Evolutionary conservation across 371 early-diverging fungal genomes (phyloP), one percentile per base, ranked within the genome.

Genomic region (Dinochytrium kinnereticum): DNA sequence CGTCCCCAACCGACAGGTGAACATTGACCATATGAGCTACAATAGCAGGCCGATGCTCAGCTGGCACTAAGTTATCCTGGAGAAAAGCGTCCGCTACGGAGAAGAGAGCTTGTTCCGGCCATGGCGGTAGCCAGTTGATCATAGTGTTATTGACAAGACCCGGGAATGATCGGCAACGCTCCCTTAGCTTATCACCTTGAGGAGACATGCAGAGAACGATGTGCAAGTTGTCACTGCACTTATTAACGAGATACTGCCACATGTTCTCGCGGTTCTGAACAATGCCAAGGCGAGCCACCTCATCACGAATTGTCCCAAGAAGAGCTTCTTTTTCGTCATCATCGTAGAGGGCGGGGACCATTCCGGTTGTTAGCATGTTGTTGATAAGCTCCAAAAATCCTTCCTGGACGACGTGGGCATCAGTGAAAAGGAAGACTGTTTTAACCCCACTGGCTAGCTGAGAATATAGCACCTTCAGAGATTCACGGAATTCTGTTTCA

Each of bases 91-190:
- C 82, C 19, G 89, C 87, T 7, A 88, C 89, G 0, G 89, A 84
- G 28, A 81, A 84, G 51, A 88, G 78, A 10, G 89, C 89, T 69
- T 88, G 85, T 68, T 88, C 87, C 3, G 89, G 89, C 89, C 89
- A 88, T 13, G 89, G 87, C 3, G 86, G 87, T 75, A 88, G 87
- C 87, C 87, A 88, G 70, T 88, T 87, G 50, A 88, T 85, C 72
- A 88, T 83, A 19, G 89, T 88, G 72, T 86, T 86, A 77, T 87
- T 88, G 44, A 88, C 87, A 5, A 88, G 76, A 2, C 87, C 89
- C 0, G 89, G 89, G 80, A 88, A 88, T 33, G 83, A 86, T 21
- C 89, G 71, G 70, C 89, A 88, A 2, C 89, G 76, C 49, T 87
- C 87, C 10, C 89, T 78, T 15, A 88, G 78, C 78, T 86, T 86